Conservation (phyloP, 2,329 filamentous ascomycete species). For the Aaosphaeria arxii region DNA sequence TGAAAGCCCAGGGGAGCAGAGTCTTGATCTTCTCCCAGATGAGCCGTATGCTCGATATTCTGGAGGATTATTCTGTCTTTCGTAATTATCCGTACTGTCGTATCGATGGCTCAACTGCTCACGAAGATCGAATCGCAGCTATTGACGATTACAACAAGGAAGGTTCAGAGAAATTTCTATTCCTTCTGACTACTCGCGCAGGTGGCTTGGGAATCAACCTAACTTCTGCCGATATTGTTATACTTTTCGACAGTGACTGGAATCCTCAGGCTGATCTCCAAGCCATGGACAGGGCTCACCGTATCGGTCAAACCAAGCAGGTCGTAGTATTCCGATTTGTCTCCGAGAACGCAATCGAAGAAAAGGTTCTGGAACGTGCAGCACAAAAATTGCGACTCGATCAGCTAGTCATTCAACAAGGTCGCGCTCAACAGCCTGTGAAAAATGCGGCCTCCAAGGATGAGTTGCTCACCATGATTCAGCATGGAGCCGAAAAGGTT, state of each 20-base stretch:
- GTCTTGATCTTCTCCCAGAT: slow-evolving; percentile 99
- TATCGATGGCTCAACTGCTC: slow-evolving; percentile 93
- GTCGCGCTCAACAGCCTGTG: slow-evolving; percentile 82
- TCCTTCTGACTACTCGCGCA: slow-evolving; percentile 90
- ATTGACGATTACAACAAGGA: slow-evolving; percentile 99
- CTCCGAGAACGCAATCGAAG: slow-evolving; percentile 96
- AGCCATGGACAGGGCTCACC: slow-evolving; percentile 97
- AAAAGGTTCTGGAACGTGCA: slow-evolving; percentile 94
- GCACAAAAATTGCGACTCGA: slow-evolving; percentile 96
- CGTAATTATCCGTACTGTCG: slow-evolving; percentile 92
- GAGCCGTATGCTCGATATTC: slow-evolving; percentile 93
- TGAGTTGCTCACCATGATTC: slow-evolving; percentile 95
- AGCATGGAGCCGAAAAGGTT: slow-evolving; percentile 94
- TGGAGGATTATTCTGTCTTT: slow-evolving; percentile 98
- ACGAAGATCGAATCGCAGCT: slow-evolving; percentile 94
- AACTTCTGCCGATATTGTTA: slow-evolving; percentile 90
- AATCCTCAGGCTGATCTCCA: slow-evolving; percentile 97
- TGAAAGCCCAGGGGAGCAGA: slow-evolving; percentile 83
- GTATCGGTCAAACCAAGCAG: slow-evolving; percentile 98
- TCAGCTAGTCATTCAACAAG: slow-evolving; percentile 97
- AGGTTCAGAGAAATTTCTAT: slow-evolving; percentile 93
- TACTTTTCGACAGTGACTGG: slow-evolving; percentile 98
- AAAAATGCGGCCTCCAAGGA: slow-evolving; percentile 95
- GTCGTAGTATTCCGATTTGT: slow-evolving; percentile 96
- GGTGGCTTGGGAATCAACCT: slow-evolving; percentile 96